Percentiles rank a stretch among this genome's conserved stretches.
These are phyloP conservation scores for Phaeotremella fagi DNA, from an alignment of 768 basidiomycete species.

Conservation along the genomic window DNA sequence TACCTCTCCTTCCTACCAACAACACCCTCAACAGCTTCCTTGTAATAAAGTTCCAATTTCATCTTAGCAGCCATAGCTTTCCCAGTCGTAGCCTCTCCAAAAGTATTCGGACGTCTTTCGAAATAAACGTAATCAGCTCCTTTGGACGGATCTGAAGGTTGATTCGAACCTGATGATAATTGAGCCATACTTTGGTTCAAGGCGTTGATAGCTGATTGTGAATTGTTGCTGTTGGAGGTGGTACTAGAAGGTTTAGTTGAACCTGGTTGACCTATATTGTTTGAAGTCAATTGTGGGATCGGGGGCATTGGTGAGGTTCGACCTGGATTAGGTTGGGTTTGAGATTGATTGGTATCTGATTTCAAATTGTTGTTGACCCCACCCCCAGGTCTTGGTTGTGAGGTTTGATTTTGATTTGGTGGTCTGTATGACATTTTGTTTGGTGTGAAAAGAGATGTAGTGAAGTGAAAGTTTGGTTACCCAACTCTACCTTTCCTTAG, in stretches of 20 bases:
- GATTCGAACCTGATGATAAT: neutral
- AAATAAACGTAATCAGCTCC: slow-evolving; percentile 85
- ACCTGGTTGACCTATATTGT: slow-evolving; percentile 29
- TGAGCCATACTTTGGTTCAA: neutral
- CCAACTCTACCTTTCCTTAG: too few relatives aligned
- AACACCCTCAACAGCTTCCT: slow-evolving; percentile 90
- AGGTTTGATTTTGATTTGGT: neutral
- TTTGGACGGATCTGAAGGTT: slow-evolving; percentile 19
- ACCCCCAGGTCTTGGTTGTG: neutral
- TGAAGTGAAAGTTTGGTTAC: too few relatives aligned
- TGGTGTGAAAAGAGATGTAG: neutral
- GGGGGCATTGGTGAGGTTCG: slow-evolving; percentile 19
- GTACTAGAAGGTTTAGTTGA: neutral
- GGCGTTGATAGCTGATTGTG: neutral
- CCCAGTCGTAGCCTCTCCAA: slow-evolving; percentile 74
- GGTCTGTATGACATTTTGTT: slow-evolving; percentile 16
- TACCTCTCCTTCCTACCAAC: slow-evolving; percentile 90
- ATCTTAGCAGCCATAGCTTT: slow-evolving; percentile 86
- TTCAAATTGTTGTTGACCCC: too few relatives aligned
- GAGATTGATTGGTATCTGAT: neutral
- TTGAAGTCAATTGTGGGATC: slow-evolving; percentile 13
- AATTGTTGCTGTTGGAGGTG: neutral
- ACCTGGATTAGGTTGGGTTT: neutral
- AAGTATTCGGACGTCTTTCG: slow-evolving; percentile 67
- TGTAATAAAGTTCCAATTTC: slow-evolving; percentile 95